Conservation (phyloP, 2,329 filamentous ascomycete genomes). For the Cytospora schulzeri region DNA sequence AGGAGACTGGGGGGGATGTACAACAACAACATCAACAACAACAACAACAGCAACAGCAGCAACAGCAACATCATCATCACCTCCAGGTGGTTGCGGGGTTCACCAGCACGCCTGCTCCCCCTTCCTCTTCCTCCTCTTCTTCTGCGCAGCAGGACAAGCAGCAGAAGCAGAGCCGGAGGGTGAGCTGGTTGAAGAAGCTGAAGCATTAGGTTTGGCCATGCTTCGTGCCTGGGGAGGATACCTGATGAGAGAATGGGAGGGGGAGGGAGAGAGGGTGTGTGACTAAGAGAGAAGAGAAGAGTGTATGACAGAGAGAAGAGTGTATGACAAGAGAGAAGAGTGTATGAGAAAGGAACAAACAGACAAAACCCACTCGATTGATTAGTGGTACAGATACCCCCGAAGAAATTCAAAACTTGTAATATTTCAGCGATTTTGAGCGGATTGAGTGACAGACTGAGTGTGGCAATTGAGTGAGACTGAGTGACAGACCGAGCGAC, state of each 20-base stretch:
- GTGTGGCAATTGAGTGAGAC: no score
- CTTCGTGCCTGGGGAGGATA: not conserved
- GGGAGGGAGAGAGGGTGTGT: not conserved
- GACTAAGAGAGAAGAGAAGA: no score
- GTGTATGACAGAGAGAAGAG: no score
- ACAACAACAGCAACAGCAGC: no score
- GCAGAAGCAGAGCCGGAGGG: constrained; percentile 24
- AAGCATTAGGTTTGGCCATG: constrained; percentile 24
- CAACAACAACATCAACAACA: not conserved
- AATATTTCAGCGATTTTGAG: not conserved
- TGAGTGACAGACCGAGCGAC: no score
- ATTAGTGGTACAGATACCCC: not conserved
- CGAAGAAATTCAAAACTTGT: not conserved
- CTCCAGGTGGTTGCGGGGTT: no score
- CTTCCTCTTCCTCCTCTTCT: not conserved
- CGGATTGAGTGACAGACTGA: not conserved
- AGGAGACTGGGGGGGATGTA: not conserved
- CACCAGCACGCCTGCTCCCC: not conserved
- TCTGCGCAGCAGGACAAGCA: not conserved
- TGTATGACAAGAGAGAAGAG: no score
- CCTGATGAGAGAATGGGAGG: not conserved
- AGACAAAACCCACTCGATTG: no score
- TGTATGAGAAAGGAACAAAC: no score
- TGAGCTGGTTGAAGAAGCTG: constrained; percentile 28
- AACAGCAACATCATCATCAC: no score